These are phyloP conservation scores for Lasiodiplodia sp. DNA, from an alignment of 2,329 filamentous ascomycete species.

Conservation along the genomic window DNA sequence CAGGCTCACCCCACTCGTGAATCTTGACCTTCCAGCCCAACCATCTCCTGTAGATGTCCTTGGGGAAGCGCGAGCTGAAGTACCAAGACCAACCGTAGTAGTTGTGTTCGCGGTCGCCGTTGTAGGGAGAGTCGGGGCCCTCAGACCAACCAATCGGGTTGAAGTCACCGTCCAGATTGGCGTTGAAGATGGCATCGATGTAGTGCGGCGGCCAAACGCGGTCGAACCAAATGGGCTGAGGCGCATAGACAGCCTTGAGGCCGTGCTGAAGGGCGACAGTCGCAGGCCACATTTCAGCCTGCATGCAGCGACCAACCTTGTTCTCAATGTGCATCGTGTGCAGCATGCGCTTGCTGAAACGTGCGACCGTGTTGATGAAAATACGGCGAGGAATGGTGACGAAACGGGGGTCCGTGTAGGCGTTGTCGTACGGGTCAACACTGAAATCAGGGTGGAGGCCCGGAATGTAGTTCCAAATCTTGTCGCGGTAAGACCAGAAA, in stretches of 20 bases:
- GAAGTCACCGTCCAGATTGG: conserved; percentile 67
- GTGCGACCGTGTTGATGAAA: conserved; percentile 86
- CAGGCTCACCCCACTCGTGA: conserved; percentile 79
- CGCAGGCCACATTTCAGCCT: conserved; percentile 95
- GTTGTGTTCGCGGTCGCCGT: conserved; percentile 82
- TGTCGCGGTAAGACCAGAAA: conserved; percentile 69
- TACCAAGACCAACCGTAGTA: conserved; percentile 89
- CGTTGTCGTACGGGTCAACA: conserved; percentile 70
- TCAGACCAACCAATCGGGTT: conserved; percentile 61
- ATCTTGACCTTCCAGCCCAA: conserved; percentile 81
- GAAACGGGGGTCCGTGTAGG: conserved; percentile 60
- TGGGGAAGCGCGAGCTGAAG: conserved; percentile 83
- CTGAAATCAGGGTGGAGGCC: conserved; percentile 80
- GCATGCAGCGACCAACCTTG: conserved; percentile 85
- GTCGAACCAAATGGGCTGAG: conserved; percentile 88
- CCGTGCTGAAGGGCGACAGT: conserved; percentile 90
- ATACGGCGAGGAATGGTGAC: conserved; percentile 71
- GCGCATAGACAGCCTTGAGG: conserved; percentile 88
- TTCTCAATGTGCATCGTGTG: conserved; percentile 92
- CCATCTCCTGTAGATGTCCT: conserved; percentile 85
- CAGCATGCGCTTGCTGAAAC: conserved; percentile 81
- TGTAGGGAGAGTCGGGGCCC: conserved; percentile 52
- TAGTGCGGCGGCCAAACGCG: conserved; percentile 83
- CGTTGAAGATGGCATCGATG: conserved; percentile 81
- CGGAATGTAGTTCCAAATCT: conserved; percentile 58